Percentiles rank a stretch among this genome's conserved stretches.
Conservation (phyloP, 768 basidiomycete species). For the Fibroporia radiculosa region DNA sequence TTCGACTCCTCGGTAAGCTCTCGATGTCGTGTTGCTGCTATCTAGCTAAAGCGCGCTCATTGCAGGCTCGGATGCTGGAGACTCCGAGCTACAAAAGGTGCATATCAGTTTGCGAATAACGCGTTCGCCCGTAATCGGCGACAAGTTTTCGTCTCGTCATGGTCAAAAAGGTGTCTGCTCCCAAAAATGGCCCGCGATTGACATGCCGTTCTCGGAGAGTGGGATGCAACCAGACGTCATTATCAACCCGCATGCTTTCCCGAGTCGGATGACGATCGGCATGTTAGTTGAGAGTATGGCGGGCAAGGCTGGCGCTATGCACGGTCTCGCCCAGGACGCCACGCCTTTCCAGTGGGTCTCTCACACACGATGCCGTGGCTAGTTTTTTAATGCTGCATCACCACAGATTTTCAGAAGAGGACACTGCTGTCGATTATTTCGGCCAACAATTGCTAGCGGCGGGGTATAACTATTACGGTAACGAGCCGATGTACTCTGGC, state of each 20-base stretch:
- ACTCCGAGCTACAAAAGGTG: conserved; percentile 84
- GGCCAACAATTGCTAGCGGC: conserved; percentile 89
- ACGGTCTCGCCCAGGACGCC: conserved; percentile 96
- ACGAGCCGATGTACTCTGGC: conserved; percentile 99
- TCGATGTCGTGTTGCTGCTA: conserved; percentile 1
- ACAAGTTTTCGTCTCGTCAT: conserved; percentile 98
- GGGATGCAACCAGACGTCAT: conserved; percentile 99
- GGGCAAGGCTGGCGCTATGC: conserved; percentile 98
- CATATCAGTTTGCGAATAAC: conserved; percentile 91
- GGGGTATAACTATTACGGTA: conserved; percentile 98
- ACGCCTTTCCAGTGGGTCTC: conserved; percentile 88
- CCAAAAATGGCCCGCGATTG: conserved; percentile 95
- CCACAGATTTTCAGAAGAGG: conserved; percentile 84
- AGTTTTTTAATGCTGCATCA: too few species aligned
- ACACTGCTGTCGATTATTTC: conserved; percentile 97
- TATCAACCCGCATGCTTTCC: conserved; percentile 99
- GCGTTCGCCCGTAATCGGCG: conserved; percentile 94
- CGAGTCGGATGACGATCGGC: conserved; percentile 98
- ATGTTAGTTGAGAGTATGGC: conserved; percentile 99
- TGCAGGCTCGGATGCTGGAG: conserved; percentile 78
- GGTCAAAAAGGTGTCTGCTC: conserved; percentile 99
- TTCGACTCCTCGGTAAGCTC: conserved; percentile 74
- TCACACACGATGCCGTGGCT: too few species aligned
- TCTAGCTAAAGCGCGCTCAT: neutral
- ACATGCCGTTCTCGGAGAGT: conserved; percentile 99